phyloP scores from a whole-genome alignment of 306 rosid genomes.

The Spatholobus suberectus region DNA sequence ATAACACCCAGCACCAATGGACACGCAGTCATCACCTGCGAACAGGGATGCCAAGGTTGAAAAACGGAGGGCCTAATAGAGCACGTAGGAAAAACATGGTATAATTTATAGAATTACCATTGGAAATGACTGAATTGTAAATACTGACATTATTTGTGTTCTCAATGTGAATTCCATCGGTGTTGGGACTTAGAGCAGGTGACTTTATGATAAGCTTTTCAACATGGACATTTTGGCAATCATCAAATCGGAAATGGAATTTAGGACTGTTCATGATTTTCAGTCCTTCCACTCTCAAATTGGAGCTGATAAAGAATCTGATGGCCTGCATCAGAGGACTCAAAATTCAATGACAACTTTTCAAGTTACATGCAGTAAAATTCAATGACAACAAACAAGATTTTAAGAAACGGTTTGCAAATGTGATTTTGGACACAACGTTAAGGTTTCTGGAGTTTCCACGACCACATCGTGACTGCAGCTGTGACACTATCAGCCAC shows the following conservation, averaged over 20 bases:
- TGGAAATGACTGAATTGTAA: conserved; percentile 51
- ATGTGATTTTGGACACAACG: no score
- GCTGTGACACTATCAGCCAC: background rate
- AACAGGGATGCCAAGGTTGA: background rate
- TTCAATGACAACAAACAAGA: background rate
- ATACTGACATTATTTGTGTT: conserved; percentile 50
- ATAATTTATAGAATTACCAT: background rate
- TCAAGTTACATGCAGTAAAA: background rate
- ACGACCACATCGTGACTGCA: background rate
- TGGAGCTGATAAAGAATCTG: conserved; percentile 57
- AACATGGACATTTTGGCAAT: conserved; percentile 50
- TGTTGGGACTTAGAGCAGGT: conserved; percentile 58
- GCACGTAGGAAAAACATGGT: background rate
- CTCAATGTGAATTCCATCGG: conserved; percentile 70
- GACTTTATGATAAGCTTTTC: conserved; percentile 52
- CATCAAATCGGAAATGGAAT: conserved; percentile 56
- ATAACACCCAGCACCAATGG: background rate
- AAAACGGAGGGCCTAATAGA: background rate
- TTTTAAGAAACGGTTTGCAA: no score
- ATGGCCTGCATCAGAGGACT: conserved; percentile 45
- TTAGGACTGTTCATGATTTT: conserved; percentile 57
- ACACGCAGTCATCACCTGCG: background rate
- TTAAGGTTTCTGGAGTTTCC: background rate
- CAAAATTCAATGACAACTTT: background rate
- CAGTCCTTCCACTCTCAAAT: conserved; percentile 52